Evolutionary conservation across 805 yeast species (phyloP).

Genomic region (Spathaspora sp.): DNA sequence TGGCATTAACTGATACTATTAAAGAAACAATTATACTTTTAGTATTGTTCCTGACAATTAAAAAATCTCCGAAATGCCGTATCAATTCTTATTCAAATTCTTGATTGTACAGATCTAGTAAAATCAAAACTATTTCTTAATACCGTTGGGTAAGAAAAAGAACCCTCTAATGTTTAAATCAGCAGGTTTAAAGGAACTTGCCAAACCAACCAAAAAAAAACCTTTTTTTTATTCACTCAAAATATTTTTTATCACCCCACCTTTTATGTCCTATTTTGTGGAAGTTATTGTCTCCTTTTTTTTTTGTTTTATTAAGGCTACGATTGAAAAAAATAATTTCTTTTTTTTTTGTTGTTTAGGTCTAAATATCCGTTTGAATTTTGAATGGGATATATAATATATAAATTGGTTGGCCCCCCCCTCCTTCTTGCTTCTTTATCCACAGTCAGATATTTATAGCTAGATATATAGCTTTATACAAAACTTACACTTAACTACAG

Average conservation of each 20-base stretch:
- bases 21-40: too few relatives aligned
- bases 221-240: not conserved
- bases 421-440: not conserved
- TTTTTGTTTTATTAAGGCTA: not conserved
- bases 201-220: not conserved
- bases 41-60: too few relatives aligned
- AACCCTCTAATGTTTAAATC: not conserved
- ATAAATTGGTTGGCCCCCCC: not conserved
- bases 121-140: not conserved
- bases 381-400: not conserved
- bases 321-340: not conserved
- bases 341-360: not conserved
- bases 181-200: not conserved
- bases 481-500: not conserved
- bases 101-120: not conserved
- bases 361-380: not conserved
- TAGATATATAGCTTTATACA: not conserved
- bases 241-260: slow-evolving; percentile 4
- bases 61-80: not conserved
- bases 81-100: not conserved
- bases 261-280: not conserved
- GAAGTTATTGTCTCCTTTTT: not conserved
- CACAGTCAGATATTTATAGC: not conserved
- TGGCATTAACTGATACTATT: too few relatives aligned
- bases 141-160: not conserved